Base-by-base conservation (phyloP, 495 filamentous ascomycete species). In the Tirmania nivea region DNA sequence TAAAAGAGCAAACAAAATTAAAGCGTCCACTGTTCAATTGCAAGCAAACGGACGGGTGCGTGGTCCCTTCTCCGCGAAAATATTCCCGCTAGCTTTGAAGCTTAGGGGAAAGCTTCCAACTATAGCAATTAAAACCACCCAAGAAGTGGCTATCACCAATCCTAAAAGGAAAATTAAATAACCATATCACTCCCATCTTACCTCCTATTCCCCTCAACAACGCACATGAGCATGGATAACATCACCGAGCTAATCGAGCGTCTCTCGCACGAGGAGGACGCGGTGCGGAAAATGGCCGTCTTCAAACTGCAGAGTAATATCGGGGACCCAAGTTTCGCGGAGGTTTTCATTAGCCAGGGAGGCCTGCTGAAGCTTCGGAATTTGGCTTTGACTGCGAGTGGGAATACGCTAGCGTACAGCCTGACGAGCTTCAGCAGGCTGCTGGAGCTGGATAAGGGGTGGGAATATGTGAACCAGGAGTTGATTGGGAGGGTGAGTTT, bases 281-380 rank as follows among this genome's bases (percentile, higher is more conserved):
- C 84, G 35, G 84, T 86, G 53, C 85, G 90, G 60, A 99, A 99
- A 71, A 95, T 94, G 86, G 90, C 90, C 11, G 92, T 87, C 55
- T 99, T 99, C 75, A 94, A 93, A 68, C 78, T 99, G 39, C 90
- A 99, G 67, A 75, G 78, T 42, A 84, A 80, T 56, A 94, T 99
- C 63, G 86, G 85, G 61, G 92, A 99, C 65, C 90, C 90, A 4
- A 85, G 86, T 50, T 96, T 99, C 65, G 92, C 90, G 47, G 92
- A 96, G 65, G 75, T 89, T 54, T 99, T 96, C 70, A 94, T 96
- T 20, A 75, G 78, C 12, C 83, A 86, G 55, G 92, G 87, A 48
- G 90, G 90, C 8, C 69, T 95, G 49, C 73, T 75, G 55, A 80
- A 85, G 56, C 70, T 99, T 56, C 77, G 86, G 34, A 79, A 84